These are phyloP conservation scores for Pholiota molesta DNA, from an alignment of 768 basidiomycete genomes.

Conservation along the genomic window DNA sequence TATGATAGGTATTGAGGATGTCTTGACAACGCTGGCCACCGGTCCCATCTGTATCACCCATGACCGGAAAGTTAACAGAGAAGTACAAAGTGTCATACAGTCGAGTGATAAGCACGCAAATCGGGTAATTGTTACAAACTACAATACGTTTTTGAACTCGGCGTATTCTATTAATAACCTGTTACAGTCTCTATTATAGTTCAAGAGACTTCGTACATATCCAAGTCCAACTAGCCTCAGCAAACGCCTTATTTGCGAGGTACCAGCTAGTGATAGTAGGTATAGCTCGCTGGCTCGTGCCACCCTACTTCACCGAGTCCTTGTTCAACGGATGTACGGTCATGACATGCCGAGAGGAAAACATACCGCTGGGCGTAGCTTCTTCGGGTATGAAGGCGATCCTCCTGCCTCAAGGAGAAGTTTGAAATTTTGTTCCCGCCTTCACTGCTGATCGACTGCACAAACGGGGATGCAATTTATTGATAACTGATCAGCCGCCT, in stretches of 20 bases:
- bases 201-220: background rate
- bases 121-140: background rate
- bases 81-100: background rate
- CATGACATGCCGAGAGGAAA: background rate
- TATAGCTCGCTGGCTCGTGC: background rate
- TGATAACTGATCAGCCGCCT: background rate
- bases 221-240: background rate
- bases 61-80: background rate
- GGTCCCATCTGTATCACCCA: background rate
- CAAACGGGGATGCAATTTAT: background rate
- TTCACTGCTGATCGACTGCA: background rate
- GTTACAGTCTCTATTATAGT: background rate
- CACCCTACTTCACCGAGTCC: background rate
- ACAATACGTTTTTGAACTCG: background rate
- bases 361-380: background rate
- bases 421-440: background rate
- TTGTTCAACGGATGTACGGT: background rate
- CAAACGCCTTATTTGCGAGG: background rate
- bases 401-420: constrained; percentile 4
- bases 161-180: background rate
- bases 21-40: background rate
- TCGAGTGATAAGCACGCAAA: no score
- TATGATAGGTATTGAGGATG: background rate
- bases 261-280: background rate
- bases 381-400: constrained; percentile 12